Percentiles rank a stretch among this genome's conserved stretches.
Conservation (phyloP, 768 basidiomycete species). For the Kwoniella sp. region DNA sequence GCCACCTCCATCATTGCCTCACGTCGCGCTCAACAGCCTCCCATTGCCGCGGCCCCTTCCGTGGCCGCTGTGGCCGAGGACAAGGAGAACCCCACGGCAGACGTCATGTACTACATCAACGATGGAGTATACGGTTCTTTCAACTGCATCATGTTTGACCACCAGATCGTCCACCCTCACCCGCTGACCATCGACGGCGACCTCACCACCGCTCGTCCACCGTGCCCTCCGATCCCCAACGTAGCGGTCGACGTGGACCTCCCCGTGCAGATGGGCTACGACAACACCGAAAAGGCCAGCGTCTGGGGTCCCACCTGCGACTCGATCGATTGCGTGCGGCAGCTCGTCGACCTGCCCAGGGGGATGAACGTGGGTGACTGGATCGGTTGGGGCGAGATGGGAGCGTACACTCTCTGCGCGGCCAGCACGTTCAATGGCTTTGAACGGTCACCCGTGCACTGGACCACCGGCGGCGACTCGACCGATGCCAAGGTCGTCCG, state of each 20-base stretch:
- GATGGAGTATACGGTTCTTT: slow-evolving; percentile 87
- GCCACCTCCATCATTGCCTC: slow-evolving; percentile 91
- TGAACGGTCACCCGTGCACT: slow-evolving; percentile 37
- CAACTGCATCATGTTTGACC: slow-evolving; percentile 82
- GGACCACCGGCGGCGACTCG: slow-evolving; percentile 43
- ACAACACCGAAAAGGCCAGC: slow-evolving; percentile 53
- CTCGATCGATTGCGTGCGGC: slow-evolving; percentile 81
- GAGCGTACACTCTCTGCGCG: slow-evolving; percentile 96
- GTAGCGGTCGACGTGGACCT: slow-evolving; percentile 49
- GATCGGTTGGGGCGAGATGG: slow-evolving; percentile 98
- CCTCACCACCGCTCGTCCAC: slow-evolving; percentile 21
- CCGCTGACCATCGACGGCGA: slow-evolving; percentile 52
- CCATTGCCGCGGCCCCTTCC: slow-evolving; percentile 51
- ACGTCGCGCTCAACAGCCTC: slow-evolving; percentile 52
- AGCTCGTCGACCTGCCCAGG: slow-evolving; percentile 61
- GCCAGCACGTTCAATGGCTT: slow-evolving; percentile 85
- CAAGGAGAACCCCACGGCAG: slow-evolving; percentile 48
- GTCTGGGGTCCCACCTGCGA: slow-evolving; percentile 99
- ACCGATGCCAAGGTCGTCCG: slow-evolving; percentile 36
- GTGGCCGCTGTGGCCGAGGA: slow-evolving; percentile 47
- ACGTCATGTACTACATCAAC: slow-evolving; percentile 98
- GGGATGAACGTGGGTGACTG: slow-evolving; percentile 87
- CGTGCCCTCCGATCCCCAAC: slow-evolving; percentile 48
- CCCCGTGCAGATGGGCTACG: slow-evolving; percentile 49
- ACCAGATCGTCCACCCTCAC: slow-evolving; percentile 79